Percentiles rank a stretch among this genome's conserved stretches.
phyloP scores from a whole-genome alignment of 2,329 filamentous ascomycete genomes.

The Mycosphaerelloides madeirae region DNA sequence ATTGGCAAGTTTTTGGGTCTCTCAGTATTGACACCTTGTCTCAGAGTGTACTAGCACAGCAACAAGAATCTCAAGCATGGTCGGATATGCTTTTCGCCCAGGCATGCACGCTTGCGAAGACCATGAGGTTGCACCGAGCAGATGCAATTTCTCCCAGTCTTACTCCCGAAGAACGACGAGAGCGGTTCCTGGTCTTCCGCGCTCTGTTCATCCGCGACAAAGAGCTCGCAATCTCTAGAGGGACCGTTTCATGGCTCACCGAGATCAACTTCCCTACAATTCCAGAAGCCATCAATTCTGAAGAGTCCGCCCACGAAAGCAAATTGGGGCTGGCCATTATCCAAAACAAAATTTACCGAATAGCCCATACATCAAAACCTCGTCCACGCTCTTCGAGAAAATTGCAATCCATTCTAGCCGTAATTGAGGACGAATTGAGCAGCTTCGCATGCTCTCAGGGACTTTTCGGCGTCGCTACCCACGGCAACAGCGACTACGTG shows the following conservation, averaged over 20 bases:
- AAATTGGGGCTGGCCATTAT: not conserved
- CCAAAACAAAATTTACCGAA: not conserved
- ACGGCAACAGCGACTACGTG: not conserved
- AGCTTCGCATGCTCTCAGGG: not conserved
- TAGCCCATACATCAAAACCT: not conserved
- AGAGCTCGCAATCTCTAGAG: not conserved
- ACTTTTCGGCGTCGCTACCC: not conserved
- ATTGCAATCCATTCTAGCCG: not conserved
- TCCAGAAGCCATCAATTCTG: not conserved
- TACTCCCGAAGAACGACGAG: not conserved
- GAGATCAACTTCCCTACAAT: not conserved
- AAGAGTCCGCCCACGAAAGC: not conserved
- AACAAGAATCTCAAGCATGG: slow-evolving; percentile 3
- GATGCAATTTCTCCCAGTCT: not conserved
- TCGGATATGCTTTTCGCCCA: slow-evolving; percentile 7
- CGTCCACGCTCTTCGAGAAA: not conserved
- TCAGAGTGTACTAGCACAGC: slow-evolving; percentile 7
- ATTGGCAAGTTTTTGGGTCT: too few relatives aligned
- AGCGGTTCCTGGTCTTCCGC: slow-evolving; percentile 2
- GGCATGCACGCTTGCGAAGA: slow-evolving; percentile 4
- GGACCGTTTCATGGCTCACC: slow-evolving; percentile 3
- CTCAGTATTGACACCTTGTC: not conserved
- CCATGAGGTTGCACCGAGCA: slow-evolving; percentile 1
- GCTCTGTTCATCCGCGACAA: slow-evolving; percentile 6
- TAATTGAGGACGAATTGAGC: not conserved